phyloP scores from a whole-genome alignment of 1,284 basidiomycete species.

The Ganoderma multipileum region DNA sequence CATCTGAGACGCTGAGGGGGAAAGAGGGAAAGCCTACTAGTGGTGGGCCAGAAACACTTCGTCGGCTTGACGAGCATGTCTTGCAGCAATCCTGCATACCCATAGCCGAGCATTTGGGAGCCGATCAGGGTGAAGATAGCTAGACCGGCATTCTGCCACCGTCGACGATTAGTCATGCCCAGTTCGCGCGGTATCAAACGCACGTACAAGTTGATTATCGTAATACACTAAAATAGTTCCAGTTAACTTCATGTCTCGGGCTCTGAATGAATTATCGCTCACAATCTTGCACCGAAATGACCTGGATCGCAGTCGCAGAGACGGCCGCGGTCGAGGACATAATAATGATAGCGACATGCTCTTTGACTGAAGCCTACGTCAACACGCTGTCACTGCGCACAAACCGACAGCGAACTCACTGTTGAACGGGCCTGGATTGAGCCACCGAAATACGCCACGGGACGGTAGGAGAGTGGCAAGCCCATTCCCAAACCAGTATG shows the following conservation, averaged over 20 bases:
- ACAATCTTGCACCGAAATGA: constrained; percentile 46
- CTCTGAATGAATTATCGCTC: constrained; percentile 14
- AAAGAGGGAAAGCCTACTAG: constrained; percentile 29
- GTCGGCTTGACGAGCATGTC: constrained; percentile 42
- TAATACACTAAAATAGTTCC: constrained; percentile 37
- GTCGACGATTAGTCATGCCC: not conserved
- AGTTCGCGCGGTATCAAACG: not conserved
- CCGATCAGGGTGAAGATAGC: constrained; percentile 44
- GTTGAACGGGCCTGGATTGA: constrained; percentile 55
- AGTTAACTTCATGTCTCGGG: not conserved
- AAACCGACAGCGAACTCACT: constrained; percentile 34
- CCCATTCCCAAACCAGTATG: constrained; percentile 45
- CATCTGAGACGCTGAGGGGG: not conserved
- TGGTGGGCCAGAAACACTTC: constrained; percentile 42
- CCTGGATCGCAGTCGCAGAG: constrained; percentile 46
- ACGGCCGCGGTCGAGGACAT: constrained; percentile 45
- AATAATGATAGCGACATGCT: constrained; percentile 45
- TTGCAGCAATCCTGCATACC: constrained; percentile 40
- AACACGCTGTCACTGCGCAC: not conserved
- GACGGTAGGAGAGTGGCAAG: constrained; percentile 43
- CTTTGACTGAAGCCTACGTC: constrained; percentile 37
- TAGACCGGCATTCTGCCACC: constrained; percentile 36
- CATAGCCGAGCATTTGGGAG: constrained; percentile 42
- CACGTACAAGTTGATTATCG: constrained; percentile 39
- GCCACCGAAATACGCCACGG: constrained; percentile 42